phyloP scores from a whole-genome alignment of 371 early-diverging fungal genomes.

The Rhizopus sp. region DNA sequence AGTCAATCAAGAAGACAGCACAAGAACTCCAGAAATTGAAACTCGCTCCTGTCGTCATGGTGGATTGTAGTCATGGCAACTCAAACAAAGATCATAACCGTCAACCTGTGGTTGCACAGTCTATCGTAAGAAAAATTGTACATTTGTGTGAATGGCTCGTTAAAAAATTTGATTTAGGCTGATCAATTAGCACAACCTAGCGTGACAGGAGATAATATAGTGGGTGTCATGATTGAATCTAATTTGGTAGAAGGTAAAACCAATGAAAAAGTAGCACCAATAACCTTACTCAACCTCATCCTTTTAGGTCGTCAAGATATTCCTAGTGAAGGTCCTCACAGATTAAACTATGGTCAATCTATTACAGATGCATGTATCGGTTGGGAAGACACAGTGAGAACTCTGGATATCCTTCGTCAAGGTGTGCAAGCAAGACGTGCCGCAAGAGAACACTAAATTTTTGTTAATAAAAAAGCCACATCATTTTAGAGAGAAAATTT shows the following conservation, averaged over 20 bases:
- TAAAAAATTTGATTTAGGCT: constrained; percentile 18
- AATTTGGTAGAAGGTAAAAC: constrained; percentile 66
- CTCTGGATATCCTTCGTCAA: constrained; percentile 62
- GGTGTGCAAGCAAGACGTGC: constrained; percentile 70
- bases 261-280: neutral
- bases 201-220: constrained; percentile 60
- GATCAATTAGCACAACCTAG: constrained; percentile 43
- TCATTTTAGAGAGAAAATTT: constrained; percentile 2
- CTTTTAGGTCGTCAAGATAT: constrained; percentile 64
- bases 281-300: neutral
- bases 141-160: neutral
- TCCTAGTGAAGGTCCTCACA: constrained; percentile 60
- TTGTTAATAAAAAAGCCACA: neutral
- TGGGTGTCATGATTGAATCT: constrained; percentile 87
- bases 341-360: constrained; percentile 69
- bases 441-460: constrained; percentile 24
- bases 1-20: constrained; percentile 63
- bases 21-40: constrained; percentile 67
- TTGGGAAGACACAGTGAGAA: constrained; percentile 75
- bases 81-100: constrained; percentile 74
- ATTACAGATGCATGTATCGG: constrained; percentile 84
- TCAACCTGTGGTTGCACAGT: constrained; percentile 80
- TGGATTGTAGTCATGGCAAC: constrained; percentile 95
- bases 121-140: constrained; percentile 47
- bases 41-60: constrained; percentile 74